These are phyloP conservation scores for Citrullus colocynthis DNA, from an alignment of 306 rosid species.

Conservation along the genomic window DNA sequence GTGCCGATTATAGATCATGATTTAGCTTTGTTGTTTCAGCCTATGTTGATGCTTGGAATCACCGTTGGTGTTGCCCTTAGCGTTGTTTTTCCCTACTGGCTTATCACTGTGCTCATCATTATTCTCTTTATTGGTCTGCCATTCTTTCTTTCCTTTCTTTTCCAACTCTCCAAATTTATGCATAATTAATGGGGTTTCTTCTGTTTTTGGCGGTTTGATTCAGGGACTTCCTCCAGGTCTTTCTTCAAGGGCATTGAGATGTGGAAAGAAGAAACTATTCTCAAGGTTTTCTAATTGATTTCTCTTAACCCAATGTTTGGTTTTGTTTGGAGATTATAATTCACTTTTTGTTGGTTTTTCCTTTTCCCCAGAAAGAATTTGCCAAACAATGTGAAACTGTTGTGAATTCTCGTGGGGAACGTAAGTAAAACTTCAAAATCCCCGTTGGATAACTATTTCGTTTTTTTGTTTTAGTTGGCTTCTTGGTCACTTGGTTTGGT, in stretches of 20 bases:
- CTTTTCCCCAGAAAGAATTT: slow-evolving; percentile 35
- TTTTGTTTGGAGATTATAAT: background rate
- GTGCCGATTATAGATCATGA: slow-evolving; percentile 83
- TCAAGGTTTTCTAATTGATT: slow-evolving; percentile 23
- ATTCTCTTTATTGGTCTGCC: slow-evolving; percentile 58
- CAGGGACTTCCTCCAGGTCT: slow-evolving; percentile 85
- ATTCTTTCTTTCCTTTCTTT: background rate
- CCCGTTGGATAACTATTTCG: background rate
- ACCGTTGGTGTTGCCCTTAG: slow-evolving; percentile 78
- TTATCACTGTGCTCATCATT: slow-evolving; percentile 74
- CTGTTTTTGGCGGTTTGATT: background rate
- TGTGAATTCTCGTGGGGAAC: slow-evolving; percentile 35
- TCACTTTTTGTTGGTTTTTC: background rate
- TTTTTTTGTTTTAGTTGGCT: too few species aligned
- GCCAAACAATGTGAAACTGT: slow-evolving; percentile 16
- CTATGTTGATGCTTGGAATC: slow-evolving; percentile 93
- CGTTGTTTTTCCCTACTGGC: slow-evolving; percentile 95
- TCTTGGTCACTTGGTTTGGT: background rate
- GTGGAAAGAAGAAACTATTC: slow-evolving; percentile 71
- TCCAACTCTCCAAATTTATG: background rate
- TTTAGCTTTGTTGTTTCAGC: slow-evolving; percentile 78
- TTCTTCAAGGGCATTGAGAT: slow-evolving; percentile 50
- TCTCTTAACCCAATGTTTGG: background rate
- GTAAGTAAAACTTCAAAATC: slow-evolving; percentile 11
- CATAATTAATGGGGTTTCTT: background rate